Evolutionary conservation across 495 filamentous ascomycete genomes (phyloP).

Genomic region (Penicillium paradoxum): DNA sequence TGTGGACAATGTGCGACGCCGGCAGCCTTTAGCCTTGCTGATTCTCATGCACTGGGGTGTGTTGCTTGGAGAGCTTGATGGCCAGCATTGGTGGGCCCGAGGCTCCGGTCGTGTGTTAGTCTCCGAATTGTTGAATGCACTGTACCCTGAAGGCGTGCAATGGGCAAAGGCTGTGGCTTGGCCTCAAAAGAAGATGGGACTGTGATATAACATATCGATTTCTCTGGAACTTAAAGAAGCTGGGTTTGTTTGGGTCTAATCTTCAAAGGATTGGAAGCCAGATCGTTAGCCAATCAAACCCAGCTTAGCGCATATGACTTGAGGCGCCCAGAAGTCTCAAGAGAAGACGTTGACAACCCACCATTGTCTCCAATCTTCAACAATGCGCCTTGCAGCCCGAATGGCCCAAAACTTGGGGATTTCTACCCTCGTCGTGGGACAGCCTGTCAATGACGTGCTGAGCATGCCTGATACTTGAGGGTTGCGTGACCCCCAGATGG

Average conservation of each 20-base stretch:
- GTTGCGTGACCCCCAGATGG: neutral
- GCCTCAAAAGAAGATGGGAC: slow-evolving; percentile 29
- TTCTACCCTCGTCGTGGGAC: no score
- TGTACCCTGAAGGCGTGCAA: slow-evolving; percentile 16
- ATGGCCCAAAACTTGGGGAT: neutral
- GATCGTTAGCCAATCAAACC: neutral
- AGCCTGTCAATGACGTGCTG: no score
- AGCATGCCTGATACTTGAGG: no score
- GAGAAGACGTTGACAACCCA: neutral
- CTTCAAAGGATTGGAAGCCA: neutral
- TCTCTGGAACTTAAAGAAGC: neutral
- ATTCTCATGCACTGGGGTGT: slow-evolving; percentile 40
- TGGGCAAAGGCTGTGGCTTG: slow-evolving; percentile 28
- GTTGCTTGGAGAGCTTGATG: slow-evolving; percentile 31
- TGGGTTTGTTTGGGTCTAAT: neutral
- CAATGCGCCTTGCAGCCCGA: neutral
- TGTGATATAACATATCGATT: slow-evolving; percentile 12
- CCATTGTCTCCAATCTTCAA: neutral
- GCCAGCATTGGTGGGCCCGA: slow-evolving; percentile 35
- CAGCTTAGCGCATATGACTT: neutral
- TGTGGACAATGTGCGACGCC: slow-evolving; percentile 25
- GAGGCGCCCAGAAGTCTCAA: neutral
- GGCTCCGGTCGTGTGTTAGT: slow-evolving; percentile 31
- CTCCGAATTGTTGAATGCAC: slow-evolving; percentile 22
- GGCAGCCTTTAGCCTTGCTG: slow-evolving; percentile 29